Evolutionary conservation across 2,329 filamentous ascomycete genomes (phyloP).

Genomic region (Paramyrothecium roridum): DNA sequence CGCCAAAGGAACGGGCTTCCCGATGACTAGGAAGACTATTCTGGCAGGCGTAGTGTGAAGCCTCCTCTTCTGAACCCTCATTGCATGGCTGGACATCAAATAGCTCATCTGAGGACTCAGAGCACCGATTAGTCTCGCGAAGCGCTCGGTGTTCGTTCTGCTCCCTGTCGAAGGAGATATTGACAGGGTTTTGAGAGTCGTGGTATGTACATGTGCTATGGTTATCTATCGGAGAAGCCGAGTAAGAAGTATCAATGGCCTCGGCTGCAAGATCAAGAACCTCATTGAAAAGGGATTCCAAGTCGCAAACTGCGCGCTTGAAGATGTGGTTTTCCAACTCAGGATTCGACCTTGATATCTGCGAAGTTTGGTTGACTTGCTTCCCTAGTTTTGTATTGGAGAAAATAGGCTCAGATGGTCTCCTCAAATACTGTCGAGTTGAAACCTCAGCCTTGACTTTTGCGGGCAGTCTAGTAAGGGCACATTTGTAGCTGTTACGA

Average conservation of each 20-base stretch:
- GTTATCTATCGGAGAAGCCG: constrained; percentile 5
- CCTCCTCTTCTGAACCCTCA: not conserved
- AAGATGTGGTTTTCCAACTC: constrained; percentile 25
- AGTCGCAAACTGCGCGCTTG: constrained; percentile 33
- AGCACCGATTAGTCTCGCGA: no score
- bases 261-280: constrained; percentile 40
- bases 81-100: not conserved
- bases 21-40: not conserved
- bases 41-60: not conserved
- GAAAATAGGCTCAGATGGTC: constrained; percentile 17
- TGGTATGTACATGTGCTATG: constrained; percentile 3
- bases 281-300: constrained; percentile 45
- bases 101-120: not conserved
- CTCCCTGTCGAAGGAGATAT: no score
- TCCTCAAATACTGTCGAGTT: constrained; percentile 10
- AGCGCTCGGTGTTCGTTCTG: no score
- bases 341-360: constrained; percentile 15
- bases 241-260: constrained; percentile 28
- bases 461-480: constrained; percentile 21
- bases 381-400: constrained; percentile 12
- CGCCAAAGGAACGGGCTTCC: not conserved
- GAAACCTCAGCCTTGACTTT: constrained; percentile 7
- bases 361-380: constrained; percentile 9
- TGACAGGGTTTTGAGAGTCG: no score
- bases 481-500: constrained; percentile 19